Evolutionary conservation across 2,329 filamentous ascomycete genomes (phyloP).

Genomic region (Aspergillus quadrilineatus): DNA sequence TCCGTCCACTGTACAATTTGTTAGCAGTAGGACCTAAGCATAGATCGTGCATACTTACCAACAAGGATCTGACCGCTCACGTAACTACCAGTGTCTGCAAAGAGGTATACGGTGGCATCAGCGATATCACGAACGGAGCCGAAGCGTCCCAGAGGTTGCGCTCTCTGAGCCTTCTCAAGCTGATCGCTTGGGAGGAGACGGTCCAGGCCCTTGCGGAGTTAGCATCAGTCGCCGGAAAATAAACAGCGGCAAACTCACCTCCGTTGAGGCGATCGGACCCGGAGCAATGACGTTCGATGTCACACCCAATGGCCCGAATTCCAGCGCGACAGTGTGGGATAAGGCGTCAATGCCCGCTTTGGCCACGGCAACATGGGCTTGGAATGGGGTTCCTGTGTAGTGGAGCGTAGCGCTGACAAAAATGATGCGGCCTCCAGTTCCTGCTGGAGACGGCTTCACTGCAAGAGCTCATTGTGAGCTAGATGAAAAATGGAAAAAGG

Average conservation of each 20-base stretch:
- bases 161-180: slow-evolving; percentile 46
- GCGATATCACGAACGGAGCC: slow-evolving; percentile 85
- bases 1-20: slow-evolving; percentile 36
- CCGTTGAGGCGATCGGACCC: slow-evolving; percentile 80
- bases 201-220: slow-evolving; percentile 57
- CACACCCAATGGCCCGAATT: slow-evolving; percentile 84
- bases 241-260: slow-evolving; percentile 42
- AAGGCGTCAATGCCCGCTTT: slow-evolving; percentile 90
- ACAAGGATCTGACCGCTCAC: slow-evolving; percentile 81
- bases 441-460: slow-evolving; percentile 43
- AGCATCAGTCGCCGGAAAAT: neutral
- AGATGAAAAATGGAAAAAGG: neutral
- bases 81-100: slow-evolving; percentile 81
- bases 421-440: slow-evolving; percentile 78
- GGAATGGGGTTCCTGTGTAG: slow-evolving; percentile 80
- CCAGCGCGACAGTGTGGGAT: slow-evolving; percentile 74
- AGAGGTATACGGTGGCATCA: slow-evolving; percentile 86
- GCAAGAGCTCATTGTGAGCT: neutral
- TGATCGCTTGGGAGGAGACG: slow-evolving; percentile 58
- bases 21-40: neutral
- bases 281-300: slow-evolving; percentile 87
- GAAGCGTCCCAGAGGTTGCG: slow-evolving; percentile 71
- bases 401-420: slow-evolving; percentile 90
- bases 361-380: slow-evolving; percentile 85
- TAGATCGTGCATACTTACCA: slow-evolving; percentile 33